These are phyloP conservation scores for Houttuynia cordata DNA, from an alignment of 164 flowering plant genomes.

Conservation along the genomic window DNA sequence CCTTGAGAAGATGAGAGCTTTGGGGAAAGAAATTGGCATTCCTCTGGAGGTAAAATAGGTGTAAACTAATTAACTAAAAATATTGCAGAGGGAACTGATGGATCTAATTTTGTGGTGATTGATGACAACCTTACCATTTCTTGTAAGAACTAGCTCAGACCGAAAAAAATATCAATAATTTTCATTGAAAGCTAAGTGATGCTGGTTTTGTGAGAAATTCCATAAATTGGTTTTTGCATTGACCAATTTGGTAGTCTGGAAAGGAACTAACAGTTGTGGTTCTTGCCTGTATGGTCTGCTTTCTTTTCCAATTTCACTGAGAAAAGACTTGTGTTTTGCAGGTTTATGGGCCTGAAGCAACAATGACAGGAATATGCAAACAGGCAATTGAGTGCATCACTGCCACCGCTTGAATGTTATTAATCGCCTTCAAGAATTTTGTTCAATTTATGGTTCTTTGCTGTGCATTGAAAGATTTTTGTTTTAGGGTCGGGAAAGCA, in stretches of 20 bases:
- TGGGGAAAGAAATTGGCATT: slow-evolving; percentile 74
- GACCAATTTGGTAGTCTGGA: too few relatives aligned
- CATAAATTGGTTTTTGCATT: too few relatives aligned
- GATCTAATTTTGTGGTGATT: too few relatives aligned
- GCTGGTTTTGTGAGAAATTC: too few relatives aligned
- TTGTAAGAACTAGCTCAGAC: too few relatives aligned
- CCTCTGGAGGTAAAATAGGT: slow-evolving; percentile 60
- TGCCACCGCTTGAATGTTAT: neutral
- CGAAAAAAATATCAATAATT: too few relatives aligned
- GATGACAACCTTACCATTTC: too few relatives aligned
- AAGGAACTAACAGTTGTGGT: too few relatives aligned
- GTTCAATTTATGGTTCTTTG: neutral
- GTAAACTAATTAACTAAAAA: neutral
- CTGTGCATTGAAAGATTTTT: neutral
- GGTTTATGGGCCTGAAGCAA: slow-evolving; percentile 92
- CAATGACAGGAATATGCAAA: slow-evolving; percentile 96
- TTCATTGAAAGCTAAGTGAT: too few relatives aligned
- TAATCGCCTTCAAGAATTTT: too few relatives aligned
- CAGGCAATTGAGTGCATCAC: slow-evolving; percentile 81
- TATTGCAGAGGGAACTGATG: too few relatives aligned
- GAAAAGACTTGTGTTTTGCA: slow-evolving; percentile 16
- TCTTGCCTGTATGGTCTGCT: neutral
- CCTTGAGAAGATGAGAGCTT: slow-evolving; percentile 71
- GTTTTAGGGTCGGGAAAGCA: neutral
- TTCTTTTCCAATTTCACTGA: neutral